A percentile compares a stretch with the other conserved stretches of the same genome.
Evolutionary conservation across 495 filamentous ascomycete genomes (phyloP).

Genomic region (Hamigera avellanea): DNA sequence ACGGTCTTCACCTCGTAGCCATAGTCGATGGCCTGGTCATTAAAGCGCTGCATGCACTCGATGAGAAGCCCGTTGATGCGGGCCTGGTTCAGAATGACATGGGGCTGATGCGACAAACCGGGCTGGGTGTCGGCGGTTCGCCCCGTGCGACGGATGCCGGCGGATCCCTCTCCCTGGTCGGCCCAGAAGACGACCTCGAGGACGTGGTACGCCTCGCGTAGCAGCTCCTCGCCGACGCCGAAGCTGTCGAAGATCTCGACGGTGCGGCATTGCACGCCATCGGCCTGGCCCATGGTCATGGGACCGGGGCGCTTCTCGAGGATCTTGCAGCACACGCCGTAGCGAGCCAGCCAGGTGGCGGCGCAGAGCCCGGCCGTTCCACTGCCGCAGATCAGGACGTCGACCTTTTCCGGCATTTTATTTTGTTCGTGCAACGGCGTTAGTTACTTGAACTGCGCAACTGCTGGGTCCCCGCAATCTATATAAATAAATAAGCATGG

Average conservation of each 20-base stretch:
- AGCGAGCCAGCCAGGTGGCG: slow-evolving; percentile 48
- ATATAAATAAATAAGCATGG: too few relatives aligned
- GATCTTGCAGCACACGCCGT: slow-evolving; percentile 41
- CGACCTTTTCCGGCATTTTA: slow-evolving; percentile 19
- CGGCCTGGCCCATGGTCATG: slow-evolving; percentile 43
- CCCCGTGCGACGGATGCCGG: slow-evolving; percentile 39
- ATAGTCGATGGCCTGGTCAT: slow-evolving; percentile 46
- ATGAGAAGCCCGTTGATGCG: slow-evolving; percentile 54
- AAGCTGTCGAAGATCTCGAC: slow-evolving; percentile 58
- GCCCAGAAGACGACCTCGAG: slow-evolving; percentile 58
- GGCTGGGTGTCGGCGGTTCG: slow-evolving; percentile 49
- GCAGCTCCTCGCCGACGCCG: slow-evolving; percentile 45
- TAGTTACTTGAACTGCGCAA: too few relatives aligned
- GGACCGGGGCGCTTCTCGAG: slow-evolving; percentile 40
- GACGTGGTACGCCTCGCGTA: slow-evolving; percentile 51
- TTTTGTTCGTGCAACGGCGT: too few relatives aligned
- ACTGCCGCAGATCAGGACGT: slow-evolving; percentile 53
- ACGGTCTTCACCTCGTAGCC: slow-evolving; percentile 44
- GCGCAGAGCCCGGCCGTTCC: slow-evolving; percentile 62
- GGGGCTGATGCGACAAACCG: slow-evolving; percentile 55
- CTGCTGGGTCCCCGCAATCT: too few relatives aligned
- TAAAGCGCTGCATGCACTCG: slow-evolving; percentile 32
- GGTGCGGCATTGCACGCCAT: slow-evolving; percentile 45
- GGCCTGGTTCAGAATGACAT: slow-evolving; percentile 71
- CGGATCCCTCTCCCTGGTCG: slow-evolving; percentile 22